phyloP scores from a whole-genome alignment of 495 filamentous ascomycete species.

The Parachaetomium inaequale region DNA sequence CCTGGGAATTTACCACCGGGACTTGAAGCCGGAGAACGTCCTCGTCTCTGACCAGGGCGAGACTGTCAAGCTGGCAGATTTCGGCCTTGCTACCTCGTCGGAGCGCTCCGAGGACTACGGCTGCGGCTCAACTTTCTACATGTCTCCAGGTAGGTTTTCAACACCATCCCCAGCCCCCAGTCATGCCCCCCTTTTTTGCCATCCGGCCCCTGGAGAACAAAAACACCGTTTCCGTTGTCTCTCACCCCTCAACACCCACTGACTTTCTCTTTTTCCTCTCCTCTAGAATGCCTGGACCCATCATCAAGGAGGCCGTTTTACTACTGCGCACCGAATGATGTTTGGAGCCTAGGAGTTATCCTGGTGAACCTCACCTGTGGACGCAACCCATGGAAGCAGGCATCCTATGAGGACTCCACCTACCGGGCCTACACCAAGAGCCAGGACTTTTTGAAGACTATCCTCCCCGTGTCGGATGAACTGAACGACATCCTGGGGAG shows the following conservation, averaged over 20 bases:
- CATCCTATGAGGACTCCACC: slow-evolving; percentile 87
- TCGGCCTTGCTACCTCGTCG: slow-evolving; percentile 87
- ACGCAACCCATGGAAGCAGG: slow-evolving; percentile 97
- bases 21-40: slow-evolving; percentile 98
- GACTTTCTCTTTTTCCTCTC: slow-evolving; percentile 11
- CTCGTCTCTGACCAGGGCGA: slow-evolving; percentile 82
- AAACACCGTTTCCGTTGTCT: slow-evolving; percentile 2
- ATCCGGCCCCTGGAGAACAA: not conserved
- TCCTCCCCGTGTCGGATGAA: slow-evolving; percentile 86
- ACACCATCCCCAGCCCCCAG: not conserved
- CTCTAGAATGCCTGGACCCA: slow-evolving; percentile 85
- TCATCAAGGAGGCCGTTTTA: slow-evolving; percentile 80
- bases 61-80: slow-evolving; percentile 94
- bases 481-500: slow-evolving; percentile 82
- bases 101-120: slow-evolving; percentile 88
- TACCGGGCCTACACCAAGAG: slow-evolving; percentile 89
- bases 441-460: slow-evolving; percentile 83
- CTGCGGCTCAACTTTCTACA: slow-evolving; percentile 98
- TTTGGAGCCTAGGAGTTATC: slow-evolving; percentile 97
- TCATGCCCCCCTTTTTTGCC: not conserved
- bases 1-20: slow-evolving; percentile 92
- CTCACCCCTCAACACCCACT: slow-evolving; percentile 2
- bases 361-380: slow-evolving; percentile 97
- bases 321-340: slow-evolving; percentile 88
- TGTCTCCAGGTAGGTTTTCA: slow-evolving; percentile 83